phyloP scores from a whole-genome alignment of 2,329 filamentous ascomycete species.

The Fusarium pseudonygamai region DNA sequence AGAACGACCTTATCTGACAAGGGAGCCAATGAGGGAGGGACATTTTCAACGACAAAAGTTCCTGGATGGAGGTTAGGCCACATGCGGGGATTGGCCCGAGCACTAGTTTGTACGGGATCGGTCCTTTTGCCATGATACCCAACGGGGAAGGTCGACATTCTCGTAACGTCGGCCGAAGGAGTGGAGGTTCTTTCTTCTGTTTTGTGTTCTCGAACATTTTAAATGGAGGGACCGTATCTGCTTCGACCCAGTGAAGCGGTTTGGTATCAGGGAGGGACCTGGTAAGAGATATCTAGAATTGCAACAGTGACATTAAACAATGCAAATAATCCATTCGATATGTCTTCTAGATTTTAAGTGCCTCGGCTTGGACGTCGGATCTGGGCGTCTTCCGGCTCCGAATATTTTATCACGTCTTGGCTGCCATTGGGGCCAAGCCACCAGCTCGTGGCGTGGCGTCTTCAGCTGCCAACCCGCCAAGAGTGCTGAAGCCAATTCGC shows the following conservation, averaged over 20 bases:
- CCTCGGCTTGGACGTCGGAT: conserved; percentile 14
- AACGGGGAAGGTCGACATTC: conserved; percentile 27
- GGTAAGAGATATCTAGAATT: neutral
- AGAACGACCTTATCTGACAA: conserved; percentile 17
- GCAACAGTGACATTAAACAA: neutral
- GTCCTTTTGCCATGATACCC: conserved; percentile 29
- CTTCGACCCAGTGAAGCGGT: neutral
- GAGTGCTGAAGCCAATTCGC: neutral
- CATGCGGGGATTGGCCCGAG: conserved; percentile 31
- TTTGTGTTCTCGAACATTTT: neutral
- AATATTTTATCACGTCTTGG: neutral
- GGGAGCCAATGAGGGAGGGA: neutral
- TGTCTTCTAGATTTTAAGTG: no score
- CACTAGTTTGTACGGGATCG: conserved; percentile 18
- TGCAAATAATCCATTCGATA: neutral
- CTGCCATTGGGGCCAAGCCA: conserved; percentile 9
- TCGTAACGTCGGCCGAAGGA: conserved; percentile 13
- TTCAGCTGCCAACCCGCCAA: conserved; percentile 15
- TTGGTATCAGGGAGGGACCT: neutral
- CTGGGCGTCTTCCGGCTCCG: conserved; percentile 26
- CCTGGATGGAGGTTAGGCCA: conserved; percentile 5
- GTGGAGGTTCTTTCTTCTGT: neutral
- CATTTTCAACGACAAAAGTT: conserved; percentile 20
- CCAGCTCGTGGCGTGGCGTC: neutral
- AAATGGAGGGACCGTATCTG: fast-evolving